Conservation (phyloP, 257 asterid species). For the Linaria vulgaris region DNA sequence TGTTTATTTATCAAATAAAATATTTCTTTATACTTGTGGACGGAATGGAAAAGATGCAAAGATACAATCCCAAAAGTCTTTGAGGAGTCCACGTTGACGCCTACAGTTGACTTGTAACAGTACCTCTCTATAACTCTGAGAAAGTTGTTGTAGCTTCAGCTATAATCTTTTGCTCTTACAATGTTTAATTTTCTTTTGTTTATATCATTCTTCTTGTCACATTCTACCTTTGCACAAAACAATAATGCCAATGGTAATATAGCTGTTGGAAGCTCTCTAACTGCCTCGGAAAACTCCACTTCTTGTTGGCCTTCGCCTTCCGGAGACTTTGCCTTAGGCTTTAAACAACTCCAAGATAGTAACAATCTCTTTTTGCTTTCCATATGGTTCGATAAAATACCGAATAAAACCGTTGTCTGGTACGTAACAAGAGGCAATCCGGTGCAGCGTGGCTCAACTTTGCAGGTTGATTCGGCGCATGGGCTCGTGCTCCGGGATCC, state of each 20-base stretch:
- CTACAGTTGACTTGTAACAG: no score
- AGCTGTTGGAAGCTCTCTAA: constrained; percentile 12
- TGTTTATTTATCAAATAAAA: no score
- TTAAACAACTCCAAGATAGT: constrained; percentile 16
- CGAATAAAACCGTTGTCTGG: constrained; percentile 38
- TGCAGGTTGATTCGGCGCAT: constrained; percentile 7
- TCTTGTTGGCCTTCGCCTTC: constrained; percentile 51
- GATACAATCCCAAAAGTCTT: no score
- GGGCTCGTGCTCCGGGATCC: constrained; percentile 36
- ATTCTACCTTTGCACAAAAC: constrained; percentile 33
- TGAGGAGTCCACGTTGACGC: no score
- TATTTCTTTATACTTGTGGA: no score
- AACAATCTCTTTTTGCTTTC: constrained; percentile 36
- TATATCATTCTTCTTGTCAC: constrained; percentile 26
- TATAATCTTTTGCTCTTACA: no score
- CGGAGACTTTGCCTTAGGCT: constrained; percentile 45
- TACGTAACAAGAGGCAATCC: constrained; percentile 21
- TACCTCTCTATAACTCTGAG: no score
- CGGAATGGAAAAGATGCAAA: no score
- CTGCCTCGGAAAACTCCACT: constrained; percentile 27
- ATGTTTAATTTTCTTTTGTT: no score
- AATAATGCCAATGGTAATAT: constrained; percentile 20
- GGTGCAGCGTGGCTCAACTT: constrained; percentile 25
- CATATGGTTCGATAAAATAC: constrained; percentile 36
- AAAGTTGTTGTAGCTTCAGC: no score